Percentiles rank a stretch among this genome's conserved stretches.
Evolutionary conservation across 331 rosid genomes (phyloP).

Genomic region (Prunus yedoensis): DNA sequence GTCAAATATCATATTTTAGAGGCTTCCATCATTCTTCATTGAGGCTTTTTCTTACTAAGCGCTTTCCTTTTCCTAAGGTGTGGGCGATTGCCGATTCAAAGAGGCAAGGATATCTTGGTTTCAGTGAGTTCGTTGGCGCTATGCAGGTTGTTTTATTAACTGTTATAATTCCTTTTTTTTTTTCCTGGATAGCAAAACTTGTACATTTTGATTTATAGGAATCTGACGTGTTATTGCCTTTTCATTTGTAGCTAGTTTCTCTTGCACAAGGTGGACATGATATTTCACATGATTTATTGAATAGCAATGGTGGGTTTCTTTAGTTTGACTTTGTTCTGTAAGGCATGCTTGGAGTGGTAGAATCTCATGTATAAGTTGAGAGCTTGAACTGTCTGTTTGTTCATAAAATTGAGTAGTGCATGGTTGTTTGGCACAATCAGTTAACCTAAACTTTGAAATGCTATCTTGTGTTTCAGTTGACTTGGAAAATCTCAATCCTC

Average conservation of each 20-base stretch:
- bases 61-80: constrained; percentile 37
- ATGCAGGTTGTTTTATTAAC: constrained; percentile 54
- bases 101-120: constrained; percentile 90
- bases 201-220: neutral
- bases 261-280: constrained; percentile 70
- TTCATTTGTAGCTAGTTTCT: constrained; percentile 61
- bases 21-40: neutral
- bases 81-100: constrained; percentile 94
- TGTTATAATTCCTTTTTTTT: neutral
- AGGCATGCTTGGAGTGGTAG: constrained; percentile 7
- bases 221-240: constrained; percentile 9
- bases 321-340: neutral
- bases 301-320: constrained; percentile 49
- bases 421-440: neutral
- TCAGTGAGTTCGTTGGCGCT: constrained; percentile 70
- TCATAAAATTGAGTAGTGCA: neutral
- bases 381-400: constrained; percentile 9
- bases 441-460: constrained; percentile 16
- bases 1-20: neutral
- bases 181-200: neutral
- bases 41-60: neutral
- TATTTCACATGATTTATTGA: constrained; percentile 59
- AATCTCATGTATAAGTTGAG: neutral
- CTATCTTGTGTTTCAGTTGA: constrained; percentile 51
- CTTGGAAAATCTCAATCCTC: constrained; percentile 52